A percentile compares a stretch with the other conserved stretches of the same genome.
Conservation (phyloP, 257 asterid genomes). For the Solanum sparsipilum region DNA sequence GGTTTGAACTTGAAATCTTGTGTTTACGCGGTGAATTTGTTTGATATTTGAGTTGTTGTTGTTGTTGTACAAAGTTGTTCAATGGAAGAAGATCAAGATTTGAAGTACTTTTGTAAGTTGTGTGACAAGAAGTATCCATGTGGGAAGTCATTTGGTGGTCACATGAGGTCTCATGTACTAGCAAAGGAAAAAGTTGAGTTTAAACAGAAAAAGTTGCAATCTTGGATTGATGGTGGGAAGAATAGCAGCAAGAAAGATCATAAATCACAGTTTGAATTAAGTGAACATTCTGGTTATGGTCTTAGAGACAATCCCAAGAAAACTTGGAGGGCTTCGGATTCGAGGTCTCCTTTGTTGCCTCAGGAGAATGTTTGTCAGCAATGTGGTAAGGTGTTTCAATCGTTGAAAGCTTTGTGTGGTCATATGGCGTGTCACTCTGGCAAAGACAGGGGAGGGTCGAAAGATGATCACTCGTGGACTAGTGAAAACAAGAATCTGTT, state of each 20-base stretch:
- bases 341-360: conserved; percentile 40
- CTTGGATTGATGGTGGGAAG: conserved; percentile 14
- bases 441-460: conserved; percentile 35
- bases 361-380: conserved; percentile 67
- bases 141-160: conserved; percentile 90
- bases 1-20: not conserved
- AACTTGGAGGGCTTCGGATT: conserved; percentile 64
- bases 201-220: conserved; percentile 20
- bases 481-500: conserved; percentile 49
- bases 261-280: conserved; percentile 22
- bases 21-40: not conserved
- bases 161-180: conserved; percentile 73
- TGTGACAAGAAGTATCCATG: conserved; percentile 65
- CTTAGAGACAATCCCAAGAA: conserved; percentile 84
- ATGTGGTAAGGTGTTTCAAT: conserved; percentile 91
- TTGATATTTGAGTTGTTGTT: not conserved
- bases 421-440: conserved; percentile 99
- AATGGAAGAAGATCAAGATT: conserved; percentile 49
- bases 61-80: not conserved
- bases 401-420: conserved; percentile 86
- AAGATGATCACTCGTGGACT: conserved; percentile 80
- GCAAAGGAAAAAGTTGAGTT: conserved; percentile 32
- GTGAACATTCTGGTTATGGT: conserved; percentile 47
- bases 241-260: conserved; percentile 5
- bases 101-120: conserved; percentile 51